These are phyloP conservation scores for Alloascoidea hylecoeti DNA, from an alignment of 805 yeast species.

Conservation along the genomic window DNA sequence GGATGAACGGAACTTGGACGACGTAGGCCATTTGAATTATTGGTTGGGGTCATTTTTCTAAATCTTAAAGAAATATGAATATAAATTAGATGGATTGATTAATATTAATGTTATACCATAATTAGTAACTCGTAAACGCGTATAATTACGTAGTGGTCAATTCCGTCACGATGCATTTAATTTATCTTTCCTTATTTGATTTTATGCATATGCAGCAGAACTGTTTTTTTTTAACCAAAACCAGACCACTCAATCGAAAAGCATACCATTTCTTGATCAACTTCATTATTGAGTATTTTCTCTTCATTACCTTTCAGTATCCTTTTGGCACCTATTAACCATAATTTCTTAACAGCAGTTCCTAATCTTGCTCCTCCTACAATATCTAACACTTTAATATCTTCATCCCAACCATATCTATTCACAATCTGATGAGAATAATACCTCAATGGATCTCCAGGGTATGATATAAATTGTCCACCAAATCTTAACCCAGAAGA, in stretches of 20 bases:
- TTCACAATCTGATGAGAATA: constrained; percentile 78
- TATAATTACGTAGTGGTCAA: too few relatives aligned
- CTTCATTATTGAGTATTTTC: constrained; percentile 7
- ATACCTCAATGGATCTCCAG: constrained; percentile 85
- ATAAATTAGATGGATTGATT: too few relatives aligned
- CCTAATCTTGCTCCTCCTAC: constrained; percentile 86
- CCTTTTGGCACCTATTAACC: constrained; percentile 32
- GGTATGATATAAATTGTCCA: constrained; percentile 77
- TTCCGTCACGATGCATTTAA: too few relatives aligned
- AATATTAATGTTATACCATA: too few relatives aligned
- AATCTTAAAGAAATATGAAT: too few relatives aligned
- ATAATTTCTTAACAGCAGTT: constrained; percentile 80
- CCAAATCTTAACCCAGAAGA: constrained; percentile 91
- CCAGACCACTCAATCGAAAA: constrained; percentile 96
- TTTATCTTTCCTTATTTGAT: too few relatives aligned
- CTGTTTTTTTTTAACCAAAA: constrained; percentile 43
- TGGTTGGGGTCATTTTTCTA: too few relatives aligned
- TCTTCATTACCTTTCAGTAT: constrained; percentile 5
- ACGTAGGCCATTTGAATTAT: too few relatives aligned
- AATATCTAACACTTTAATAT: constrained; percentile 40
- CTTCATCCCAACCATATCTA: constrained; percentile 30
- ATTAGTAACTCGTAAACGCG: too few relatives aligned
- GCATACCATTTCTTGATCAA: constrained; percentile 20
- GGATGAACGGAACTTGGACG: too few relatives aligned
- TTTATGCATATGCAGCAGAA: too few relatives aligned